These are phyloP conservation scores for Suillus weaverae DNA, from an alignment of 768 basidiomycete species.

Conservation along the genomic window DNA sequence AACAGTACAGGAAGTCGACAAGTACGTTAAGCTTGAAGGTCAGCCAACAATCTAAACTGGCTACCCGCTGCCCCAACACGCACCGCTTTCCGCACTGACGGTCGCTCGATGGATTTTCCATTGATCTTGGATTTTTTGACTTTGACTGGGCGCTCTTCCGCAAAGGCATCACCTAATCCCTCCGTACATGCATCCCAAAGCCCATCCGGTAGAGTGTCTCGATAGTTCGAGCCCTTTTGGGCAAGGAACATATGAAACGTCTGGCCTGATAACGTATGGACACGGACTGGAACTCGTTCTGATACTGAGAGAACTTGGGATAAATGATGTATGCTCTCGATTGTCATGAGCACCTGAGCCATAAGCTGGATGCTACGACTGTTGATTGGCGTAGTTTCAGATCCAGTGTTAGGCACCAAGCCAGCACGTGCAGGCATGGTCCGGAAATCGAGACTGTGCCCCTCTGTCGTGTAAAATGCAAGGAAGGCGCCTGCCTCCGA, in stretches of 20 bases:
- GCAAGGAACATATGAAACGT: slow-evolving; percentile 57
- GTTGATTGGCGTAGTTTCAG: slow-evolving; percentile 32
- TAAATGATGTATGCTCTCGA: slow-evolving; percentile 61
- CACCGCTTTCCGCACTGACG: slow-evolving; percentile 21
- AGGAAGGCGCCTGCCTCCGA: slow-evolving; percentile 63
- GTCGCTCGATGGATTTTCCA: slow-evolving; percentile 3
- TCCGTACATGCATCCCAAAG: slow-evolving; percentile 50
- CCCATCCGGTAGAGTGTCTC: slow-evolving; percentile 27
- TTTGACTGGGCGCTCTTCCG: slow-evolving; percentile 48
- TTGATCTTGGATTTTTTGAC: slow-evolving; percentile 34
- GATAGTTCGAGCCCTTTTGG: slow-evolving; percentile 21
- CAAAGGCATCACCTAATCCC: slow-evolving; percentile 50
- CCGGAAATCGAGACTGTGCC: slow-evolving; percentile 7
- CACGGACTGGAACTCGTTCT: slow-evolving; percentile 45
- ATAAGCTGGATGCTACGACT: slow-evolving; percentile 68
- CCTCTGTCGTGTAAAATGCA: slow-evolving; percentile 40
- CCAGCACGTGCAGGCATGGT: slow-evolving; percentile 14
- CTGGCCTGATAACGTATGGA: slow-evolving; percentile 56
- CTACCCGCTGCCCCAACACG: slow-evolving; percentile 28
- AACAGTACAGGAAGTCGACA: neutral
- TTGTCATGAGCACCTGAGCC: slow-evolving; percentile 60
- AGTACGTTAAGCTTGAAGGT: slow-evolving; percentile 35
- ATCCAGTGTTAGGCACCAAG: slow-evolving; percentile 8
- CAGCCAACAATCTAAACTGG: slow-evolving; percentile 44
- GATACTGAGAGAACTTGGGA: slow-evolving; percentile 61